These are phyloP conservation scores for Chenopodium berlandieri DNA, from an alignment of 148 eudicot genomes.

Conservation along the genomic window DNA sequence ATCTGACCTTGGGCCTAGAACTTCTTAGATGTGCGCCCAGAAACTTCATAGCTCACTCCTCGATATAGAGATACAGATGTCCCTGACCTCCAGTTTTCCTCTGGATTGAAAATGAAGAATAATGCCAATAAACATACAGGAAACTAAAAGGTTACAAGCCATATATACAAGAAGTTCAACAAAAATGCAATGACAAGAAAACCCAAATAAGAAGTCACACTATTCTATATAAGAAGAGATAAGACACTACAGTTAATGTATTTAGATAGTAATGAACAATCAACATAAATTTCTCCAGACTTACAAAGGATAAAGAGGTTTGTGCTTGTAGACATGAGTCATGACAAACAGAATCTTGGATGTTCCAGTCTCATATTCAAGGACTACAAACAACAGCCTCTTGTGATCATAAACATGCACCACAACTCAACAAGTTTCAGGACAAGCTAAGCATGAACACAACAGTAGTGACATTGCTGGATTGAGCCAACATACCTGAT, in stretches of 20 bases:
- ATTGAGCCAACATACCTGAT: not conserved
- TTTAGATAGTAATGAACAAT: not conserved
- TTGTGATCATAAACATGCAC: not conserved
- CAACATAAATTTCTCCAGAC: not conserved
- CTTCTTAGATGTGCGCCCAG: slow-evolving; percentile 39
- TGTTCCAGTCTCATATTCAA: not conserved
- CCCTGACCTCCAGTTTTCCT: slow-evolving; percentile 99
- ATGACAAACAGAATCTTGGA: not conserved
- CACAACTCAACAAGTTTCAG: not conserved
- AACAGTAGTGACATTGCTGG: not conserved
- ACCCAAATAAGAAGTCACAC: not conserved
- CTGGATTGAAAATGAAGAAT: slow-evolving; percentile 39
- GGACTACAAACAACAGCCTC: not conserved
- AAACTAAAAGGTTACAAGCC: not conserved
- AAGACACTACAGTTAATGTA: not conserved
- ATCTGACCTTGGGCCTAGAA: too few species aligned
- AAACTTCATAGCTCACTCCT: slow-evolving; percentile 70
- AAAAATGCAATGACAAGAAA: not conserved
- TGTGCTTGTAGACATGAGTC: not conserved
- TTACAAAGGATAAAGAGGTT: too few species aligned
- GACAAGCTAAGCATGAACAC: not conserved
- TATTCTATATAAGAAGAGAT: not conserved
- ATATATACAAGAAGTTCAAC: not conserved
- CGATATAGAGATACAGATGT: slow-evolving; percentile 78
- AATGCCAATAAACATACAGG: slow-evolving; percentile 25